Base-by-base conservation (phyloP, 2,329 filamentous ascomycete species). In the Alternaria dauci region DNA sequence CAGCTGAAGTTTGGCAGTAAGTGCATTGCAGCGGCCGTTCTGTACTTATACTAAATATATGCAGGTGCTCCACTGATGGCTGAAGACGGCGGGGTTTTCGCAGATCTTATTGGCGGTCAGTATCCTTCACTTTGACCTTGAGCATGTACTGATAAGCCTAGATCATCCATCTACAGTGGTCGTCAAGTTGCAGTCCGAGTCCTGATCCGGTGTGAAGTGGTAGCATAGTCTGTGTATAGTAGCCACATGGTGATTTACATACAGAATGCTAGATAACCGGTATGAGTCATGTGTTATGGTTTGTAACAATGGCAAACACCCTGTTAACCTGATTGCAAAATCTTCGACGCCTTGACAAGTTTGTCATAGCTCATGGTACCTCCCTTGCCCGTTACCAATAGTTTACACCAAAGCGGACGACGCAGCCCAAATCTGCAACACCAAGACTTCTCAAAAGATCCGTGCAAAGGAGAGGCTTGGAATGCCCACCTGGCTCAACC, bases 1-100 rank as follows among this genome's bases (percentile, higher is more conserved):
- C 43, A 58, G 25, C 41, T 71, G 42, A 59, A 55, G 23, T 71
- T 71, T 34, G 28, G 59, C 16, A 62, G 68, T 71, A 67, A 38
- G 67, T 58, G n/a, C 43, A 30, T 16, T 51, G 36, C 12, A 58
- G 28, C 42, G 28, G 42, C 30, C 20, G 23, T 36, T 11, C 18
- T 20, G 16, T 38, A 8, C 50, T 38, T 9, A 20, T 38, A 30
- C 48, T 58, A 51, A 59, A 20, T 5, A 28, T 52, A 8, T 12
- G 48, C 34, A 64, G 67, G 61, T 48, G 65, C 55, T 32, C 41
- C 34, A 43, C 46, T 69, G 53, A 66, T 63, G 51, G 44, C 32
- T 8, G 12, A 58, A 12, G 59, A 66, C 16, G 61, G 55, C 20
- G 57, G 55, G 28, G 54, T 65, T 26, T 59, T 62, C 25, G 67